phyloP scores from a whole-genome alignment of 768 basidiomycete genomes.

The Boletus barrowsii region DNA sequence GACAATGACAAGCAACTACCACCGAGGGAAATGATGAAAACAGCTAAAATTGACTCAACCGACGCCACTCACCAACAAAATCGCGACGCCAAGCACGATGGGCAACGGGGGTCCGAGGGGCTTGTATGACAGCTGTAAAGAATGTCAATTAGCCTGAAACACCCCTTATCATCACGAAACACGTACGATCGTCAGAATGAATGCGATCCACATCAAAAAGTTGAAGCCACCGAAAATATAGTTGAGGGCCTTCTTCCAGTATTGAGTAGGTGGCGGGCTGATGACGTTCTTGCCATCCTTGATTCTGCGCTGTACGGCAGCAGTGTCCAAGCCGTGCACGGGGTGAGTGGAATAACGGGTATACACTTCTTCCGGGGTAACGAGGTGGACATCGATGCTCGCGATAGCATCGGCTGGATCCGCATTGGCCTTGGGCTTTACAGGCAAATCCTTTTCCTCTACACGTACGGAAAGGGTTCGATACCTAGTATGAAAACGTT shows the following conservation, averaged over 20 bases:
- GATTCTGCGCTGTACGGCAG: constrained; percentile 37
- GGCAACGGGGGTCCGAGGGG: constrained; percentile 44
- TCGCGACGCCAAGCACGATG: constrained; percentile 47
- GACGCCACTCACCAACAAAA: constrained; percentile 39
- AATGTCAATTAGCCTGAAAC: constrained; percentile 2
- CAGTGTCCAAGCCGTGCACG: constrained; percentile 41
- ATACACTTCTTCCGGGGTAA: constrained; percentile 41
- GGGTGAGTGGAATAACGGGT: constrained; percentile 44
- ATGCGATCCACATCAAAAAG: constrained; percentile 51
- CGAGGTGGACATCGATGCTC: constrained; percentile 47
- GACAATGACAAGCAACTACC: constrained; percentile 38
- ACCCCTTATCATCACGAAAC: background rate
- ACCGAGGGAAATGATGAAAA: constrained; percentile 8
- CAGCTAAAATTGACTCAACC: background rate
- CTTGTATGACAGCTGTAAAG: constrained; percentile 44
- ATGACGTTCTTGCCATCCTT: constrained; percentile 46
- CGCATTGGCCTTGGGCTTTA: constrained; percentile 8
- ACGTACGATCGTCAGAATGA: constrained; percentile 42
- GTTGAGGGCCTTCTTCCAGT: constrained; percentile 46
- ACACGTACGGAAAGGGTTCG: constrained; percentile 45
- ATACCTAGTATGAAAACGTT: constrained; percentile 21
- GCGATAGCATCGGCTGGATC: constrained; percentile 39
- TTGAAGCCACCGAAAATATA: constrained; percentile 59
- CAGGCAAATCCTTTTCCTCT: constrained; percentile 27
- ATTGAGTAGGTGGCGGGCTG: constrained; percentile 43